Evolutionary conservation across 2,329 filamentous ascomycete species (phyloP), one percentile per base, ranked within the genome.

Genomic region (Aspergillus udagawae): DNA sequence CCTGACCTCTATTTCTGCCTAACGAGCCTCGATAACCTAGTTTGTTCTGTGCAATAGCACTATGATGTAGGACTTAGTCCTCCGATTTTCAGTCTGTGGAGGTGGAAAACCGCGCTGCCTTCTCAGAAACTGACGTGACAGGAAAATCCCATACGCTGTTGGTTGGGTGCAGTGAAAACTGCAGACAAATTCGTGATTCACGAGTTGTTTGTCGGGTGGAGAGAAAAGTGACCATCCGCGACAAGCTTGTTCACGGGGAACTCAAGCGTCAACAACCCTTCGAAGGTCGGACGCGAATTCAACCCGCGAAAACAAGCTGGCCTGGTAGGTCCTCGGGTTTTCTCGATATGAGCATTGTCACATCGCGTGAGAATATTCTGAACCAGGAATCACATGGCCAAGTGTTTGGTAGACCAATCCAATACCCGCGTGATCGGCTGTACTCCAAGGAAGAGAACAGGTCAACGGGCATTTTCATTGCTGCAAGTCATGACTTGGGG

Each of bases 341-440:
- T 23, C 44, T 47, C 20, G 21, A 25, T 14, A 21, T 47, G 44
- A 47, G 23, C 20, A 12, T 47, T 47, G 44, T 48, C 51, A 52
- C 45, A 51, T 58, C 60, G 57, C 57, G 56, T 59, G 55, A 51
- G 27, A 17, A 64, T 47, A 51, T 58, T 64, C 64, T 54, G 54
- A 54, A 63, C 69, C 71, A 67, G 56, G 58, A 58, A 63, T 65
- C 62, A 63, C 61, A 68, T 67, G 70, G 70, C 63, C 65, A 69
- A 73, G 70, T 66, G 59, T 63, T 60, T 60, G 20, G 61, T 54
- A 66, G 73, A 75, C 74, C 73, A 76, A 75, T 76, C 73, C 71
- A 59, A 72, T 69, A 63, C 35, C 57, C 55, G 12, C 44, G 7
- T 49, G 41, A 27, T 25, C 21, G 12, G 12, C 44, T 56, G 23